These are phyloP conservation scores for Mycocentrospora acerina DNA, from an alignment of 2,329 filamentous ascomycete genomes.

Conservation along the genomic window DNA sequence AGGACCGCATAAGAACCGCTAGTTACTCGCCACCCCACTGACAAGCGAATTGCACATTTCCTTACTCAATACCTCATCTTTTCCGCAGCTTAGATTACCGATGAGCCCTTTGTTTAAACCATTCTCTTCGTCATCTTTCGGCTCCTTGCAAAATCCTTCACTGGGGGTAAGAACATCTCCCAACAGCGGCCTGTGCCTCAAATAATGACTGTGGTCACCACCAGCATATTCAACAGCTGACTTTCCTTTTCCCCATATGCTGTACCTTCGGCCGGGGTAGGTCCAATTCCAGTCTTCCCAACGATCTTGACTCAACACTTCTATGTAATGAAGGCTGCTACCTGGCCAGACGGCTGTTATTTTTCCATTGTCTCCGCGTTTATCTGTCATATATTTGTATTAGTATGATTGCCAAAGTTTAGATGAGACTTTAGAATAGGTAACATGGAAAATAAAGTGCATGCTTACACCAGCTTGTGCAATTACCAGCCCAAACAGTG, in stretches of 20 bases:
- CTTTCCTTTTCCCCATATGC: neutral
- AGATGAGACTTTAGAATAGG: too few species aligned
- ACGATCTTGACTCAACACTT: constrained; percentile 1
- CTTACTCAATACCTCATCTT: too few species aligned
- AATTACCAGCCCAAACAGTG: constrained; percentile 5
- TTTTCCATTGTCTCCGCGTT: constrained; percentile 1
- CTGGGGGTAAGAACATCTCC: too few species aligned
- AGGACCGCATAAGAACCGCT: too few species aligned
- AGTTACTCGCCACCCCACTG: too few species aligned
- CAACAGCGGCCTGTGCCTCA: neutral
- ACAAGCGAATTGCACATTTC: too few species aligned
- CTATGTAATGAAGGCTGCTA: constrained; percentile 3
- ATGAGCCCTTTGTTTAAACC: too few species aligned
- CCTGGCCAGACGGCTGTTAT: constrained; percentile 5
- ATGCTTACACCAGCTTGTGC: constrained; percentile 8
- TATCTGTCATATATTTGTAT: neutral
- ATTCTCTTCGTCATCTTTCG: too few species aligned
- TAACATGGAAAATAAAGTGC: neutral
- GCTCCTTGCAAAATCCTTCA: too few species aligned
- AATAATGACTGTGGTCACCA: constrained; percentile 3
- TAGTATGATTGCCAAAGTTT: neutral
- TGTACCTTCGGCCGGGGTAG: constrained; percentile 1
- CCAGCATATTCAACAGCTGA: neutral
- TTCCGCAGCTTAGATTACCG: too few species aligned
- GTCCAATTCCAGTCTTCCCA: constrained; percentile 6